Evolutionary conservation across 2,329 filamentous ascomycete genomes (phyloP), one percentile per base, ranked within the genome.

Genomic region (Knoxdaviesia capensis): DNA sequence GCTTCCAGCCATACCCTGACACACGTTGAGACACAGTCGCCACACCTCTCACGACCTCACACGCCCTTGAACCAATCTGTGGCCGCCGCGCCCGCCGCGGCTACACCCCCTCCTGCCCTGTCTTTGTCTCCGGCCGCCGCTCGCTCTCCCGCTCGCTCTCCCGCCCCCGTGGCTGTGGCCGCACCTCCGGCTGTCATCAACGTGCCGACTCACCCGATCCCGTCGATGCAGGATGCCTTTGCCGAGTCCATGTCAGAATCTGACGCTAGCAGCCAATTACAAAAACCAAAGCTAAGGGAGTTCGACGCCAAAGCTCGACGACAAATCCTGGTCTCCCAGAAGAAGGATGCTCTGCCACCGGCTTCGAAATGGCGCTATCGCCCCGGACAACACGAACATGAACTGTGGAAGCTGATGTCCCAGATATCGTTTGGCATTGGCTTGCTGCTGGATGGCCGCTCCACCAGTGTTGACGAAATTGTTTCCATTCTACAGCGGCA

Each of bases 391-490:
- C 72, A 74, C 52, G 80, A 85, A 53, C 90, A 96, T 54, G 85
- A 92, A 48, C 64, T 96, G 45, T 79, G 80, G 65, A 94, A 94
- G 61, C 72, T 94, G 40, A 73, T 92, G 54, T 78, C 88, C 10
- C 88, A 96, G 59, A 87, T 96, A 50, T 80, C 85, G 1, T 96
- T 96, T 57, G 88, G 90, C 20, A 78, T 96, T 34, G 87, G 94
- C 56, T 66, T 96, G 38, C 62, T 96, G 44, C 74, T 92, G 43
- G 78, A 87, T 52, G 77, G 78, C 46, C 74, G 92, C 56, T 87
- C 90, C 42, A 93, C 88, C 58, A 92, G 84, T 50, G 82, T 93
- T 49, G 69, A 76, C 33, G 83, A 93, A 55, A 88, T 94, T 8
- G 78, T 94, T 48, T 77, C 71, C 48, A 96, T 96, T 42, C 66